Evolutionary conservation across 75 land plant genomes (phyloP), one percentile per base, ranked within the genome.

Genomic region (Cupressus sempervirens): DNA sequence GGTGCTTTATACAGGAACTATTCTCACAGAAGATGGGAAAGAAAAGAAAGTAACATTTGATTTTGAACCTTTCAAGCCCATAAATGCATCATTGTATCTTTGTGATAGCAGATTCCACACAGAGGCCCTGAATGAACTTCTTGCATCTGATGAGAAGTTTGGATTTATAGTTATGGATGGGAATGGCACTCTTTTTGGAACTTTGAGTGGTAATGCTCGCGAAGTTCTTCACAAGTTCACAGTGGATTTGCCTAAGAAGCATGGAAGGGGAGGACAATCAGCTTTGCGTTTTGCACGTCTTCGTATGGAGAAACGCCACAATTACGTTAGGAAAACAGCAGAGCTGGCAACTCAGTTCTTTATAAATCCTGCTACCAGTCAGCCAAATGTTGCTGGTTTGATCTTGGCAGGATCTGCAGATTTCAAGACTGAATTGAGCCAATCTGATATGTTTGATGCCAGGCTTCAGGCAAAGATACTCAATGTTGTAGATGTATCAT

Each of bases 131-230:
- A 70, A 65, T 79, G 89, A 88, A 52, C 87, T 88, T 8, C 86
- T 91, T 4, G 92, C 90, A 86, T 90, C 92, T 76, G 93, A 92
- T 82, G 93, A 92, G 45, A 90, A 90, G 86, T 92, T 88, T 67
- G 93, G 93, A 29, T 92, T 90, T 40, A 92, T 92, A 38, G 86
- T 91, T 30, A 91, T 89, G 89, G 92, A 91, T 88, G 92, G 92
- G 11, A 88, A 91, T 83, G 92, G 92, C 68, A 83, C 87, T 56
- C 68, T 86, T 48, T 87, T 89, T 79, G 88, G 88, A 65, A 91
- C 90, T 48, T 41, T 91, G 41, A 87, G 90, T 83, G 76, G 91
- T 18, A 88, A 88, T 65, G 77, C 90, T 3, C 86, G 86, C 4
- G 88, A 87, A 82, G 76, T 87, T 14, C 88, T 87, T 56, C 88